Percentiles rank a stretch among this genome's conserved stretches.
Conservation (phyloP, 306 rosid genomes). For the Gastrolobium villosum region DNA sequence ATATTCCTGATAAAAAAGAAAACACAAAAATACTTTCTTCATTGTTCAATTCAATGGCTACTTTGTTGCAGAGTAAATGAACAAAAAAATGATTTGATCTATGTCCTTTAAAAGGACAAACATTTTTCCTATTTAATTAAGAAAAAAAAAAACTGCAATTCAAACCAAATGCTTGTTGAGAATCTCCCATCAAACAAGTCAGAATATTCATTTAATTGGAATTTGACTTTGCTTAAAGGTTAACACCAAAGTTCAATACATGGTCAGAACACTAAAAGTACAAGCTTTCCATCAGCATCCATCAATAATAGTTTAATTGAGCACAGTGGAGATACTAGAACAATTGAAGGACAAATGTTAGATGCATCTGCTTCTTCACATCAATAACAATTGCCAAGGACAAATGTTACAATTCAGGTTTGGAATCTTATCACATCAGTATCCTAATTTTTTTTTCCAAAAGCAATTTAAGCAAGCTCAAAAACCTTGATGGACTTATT, state of each 20-base stretch:
- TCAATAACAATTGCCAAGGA: no score
- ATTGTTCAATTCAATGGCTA: constrained; percentile 25
- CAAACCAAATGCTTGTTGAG: not conserved
- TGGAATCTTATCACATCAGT: not conserved
- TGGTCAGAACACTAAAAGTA: constrained; percentile 7
- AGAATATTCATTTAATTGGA: constrained; percentile 18
- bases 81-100: not conserved
- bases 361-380: not conserved
- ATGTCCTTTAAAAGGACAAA: no score
- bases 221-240: constrained; percentile 1
- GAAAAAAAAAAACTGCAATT: not conserved
- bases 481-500: no score
- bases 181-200: not conserved
- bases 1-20: constrained; percentile 70
- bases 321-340: not conserved
- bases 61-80: not conserved
- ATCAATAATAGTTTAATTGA: constrained; percentile 2
- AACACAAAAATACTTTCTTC: not conserved
- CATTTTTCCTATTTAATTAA: no score
- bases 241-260: not conserved
- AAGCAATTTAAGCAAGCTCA: constrained; percentile 9
- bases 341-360: not conserved
- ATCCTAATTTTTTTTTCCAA: not conserved
- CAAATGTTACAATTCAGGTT: not conserved
- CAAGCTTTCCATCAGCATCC: not conserved